Base-by-base conservation (phyloP, 108 stramenopile species). In the Chaetoceros tenuissimus region DNA sequence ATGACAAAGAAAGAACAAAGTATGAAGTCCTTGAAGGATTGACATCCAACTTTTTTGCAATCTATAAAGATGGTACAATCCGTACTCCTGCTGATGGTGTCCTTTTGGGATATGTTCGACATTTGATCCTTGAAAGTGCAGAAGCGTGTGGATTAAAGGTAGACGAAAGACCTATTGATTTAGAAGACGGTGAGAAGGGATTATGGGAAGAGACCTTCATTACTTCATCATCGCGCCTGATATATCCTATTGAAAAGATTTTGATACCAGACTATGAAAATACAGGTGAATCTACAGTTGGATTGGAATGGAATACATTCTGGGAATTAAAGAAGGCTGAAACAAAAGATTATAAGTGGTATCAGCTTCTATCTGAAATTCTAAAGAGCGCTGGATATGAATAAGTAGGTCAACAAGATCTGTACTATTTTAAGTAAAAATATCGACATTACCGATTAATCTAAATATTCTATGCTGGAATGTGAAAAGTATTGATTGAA, bases 11-110 rank as follows among this genome's bases (percentile, higher is more conserved):
- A 1, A 24, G 13, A 18, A 31, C 18, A 16, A 46, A 46, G 3
- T 19, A 61, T 19, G 68, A 69, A 63, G 18, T 69, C 8, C 51
- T 69, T 3, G 68, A 69, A 46, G 68, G 68, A 19, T 22, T 63
- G 31, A 62, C 68, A 3, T 53, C 51, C 46, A 69, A 69, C 30
- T 29, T 69, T 48, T 63, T 69, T 62, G 68, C 55, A 13, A 28
- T 69, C 0, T 69, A 69, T 34, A 62, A 50, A 29, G 62, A 69
- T 57, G 68, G 62, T 2, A 63, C 68, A 13, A 22, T 63, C 0
- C 53, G 68, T 3, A 62, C 68, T 1, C 55, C 68, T 1, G 19
- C 24, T 8, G 55, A 63, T 27, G 62, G 55, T 10, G 68, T 69
- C 10, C 68, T 69, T 24, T 18, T 21, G 0, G 68, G 68, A 24